Evolutionary conservation across 495 filamentous ascomycete species (phyloP).

Genomic region (Penicillium parvum): DNA sequence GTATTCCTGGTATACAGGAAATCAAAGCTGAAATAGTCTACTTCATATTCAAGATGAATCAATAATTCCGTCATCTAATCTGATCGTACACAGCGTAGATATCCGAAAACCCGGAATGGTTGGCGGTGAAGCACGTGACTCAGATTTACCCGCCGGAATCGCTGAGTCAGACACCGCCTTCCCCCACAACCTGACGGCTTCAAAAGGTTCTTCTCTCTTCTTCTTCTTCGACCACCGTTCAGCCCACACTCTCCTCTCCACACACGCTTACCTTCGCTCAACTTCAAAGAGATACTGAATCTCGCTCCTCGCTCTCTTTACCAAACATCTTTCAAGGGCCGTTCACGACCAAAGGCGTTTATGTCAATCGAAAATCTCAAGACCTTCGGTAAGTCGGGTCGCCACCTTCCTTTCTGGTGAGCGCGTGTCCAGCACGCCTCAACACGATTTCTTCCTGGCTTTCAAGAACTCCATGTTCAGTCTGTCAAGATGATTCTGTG

Average conservation of each 20-base stretch:
- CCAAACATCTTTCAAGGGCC: slow-evolving; percentile 42
- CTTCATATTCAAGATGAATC: too few species aligned
- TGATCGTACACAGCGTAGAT: too few species aligned
- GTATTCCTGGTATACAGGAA: too few species aligned
- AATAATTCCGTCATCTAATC: too few species aligned
- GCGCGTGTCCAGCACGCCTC: slow-evolving; percentile 11
- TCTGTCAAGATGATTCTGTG: background rate
- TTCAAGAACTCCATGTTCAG: background rate
- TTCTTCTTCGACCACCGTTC: slow-evolving; percentile 23
- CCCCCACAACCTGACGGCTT: slow-evolving; percentile 33
- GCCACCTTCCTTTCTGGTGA: slow-evolving; percentile 23
- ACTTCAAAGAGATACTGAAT: slow-evolving; percentile 36
- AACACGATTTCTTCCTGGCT: background rate
- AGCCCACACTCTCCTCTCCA: slow-evolving; percentile 15
- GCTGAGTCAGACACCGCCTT: slow-evolving; percentile 39
- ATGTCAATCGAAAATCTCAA: slow-evolving; percentile 99
- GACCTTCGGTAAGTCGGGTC: slow-evolving; percentile 79
- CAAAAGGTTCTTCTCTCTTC: slow-evolving; percentile 38
- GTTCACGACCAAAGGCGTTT: slow-evolving; percentile 60
- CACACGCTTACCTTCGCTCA: slow-evolving; percentile 26
- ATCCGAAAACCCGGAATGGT: too few species aligned
- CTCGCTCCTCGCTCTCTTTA: slow-evolving; percentile 30
- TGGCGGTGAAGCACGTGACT: too few species aligned
- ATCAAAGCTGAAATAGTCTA: too few species aligned
- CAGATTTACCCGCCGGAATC: too few species aligned